Evolutionary conservation across 176 grass and related monocot genomes (phyloP).

Genomic region (Ensete ventricosum): DNA sequence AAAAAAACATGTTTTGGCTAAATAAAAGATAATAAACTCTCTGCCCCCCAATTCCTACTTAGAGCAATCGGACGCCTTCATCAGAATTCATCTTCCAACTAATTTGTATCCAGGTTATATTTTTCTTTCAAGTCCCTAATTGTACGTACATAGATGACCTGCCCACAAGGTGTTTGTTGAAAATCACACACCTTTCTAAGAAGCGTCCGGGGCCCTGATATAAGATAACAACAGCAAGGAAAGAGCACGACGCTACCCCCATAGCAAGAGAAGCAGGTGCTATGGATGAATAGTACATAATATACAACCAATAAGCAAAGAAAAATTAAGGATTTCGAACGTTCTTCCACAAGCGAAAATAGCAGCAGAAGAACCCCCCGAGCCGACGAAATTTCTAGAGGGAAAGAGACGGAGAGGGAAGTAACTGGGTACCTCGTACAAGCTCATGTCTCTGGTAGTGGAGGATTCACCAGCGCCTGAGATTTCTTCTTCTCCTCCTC

Average conservation of each 20-base stretch:
- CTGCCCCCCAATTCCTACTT: background rate
- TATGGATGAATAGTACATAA: background rate
- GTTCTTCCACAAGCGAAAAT: background rate
- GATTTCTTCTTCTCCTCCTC: background rate
- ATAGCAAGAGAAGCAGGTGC: background rate
- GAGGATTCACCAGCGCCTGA: slow-evolving; percentile 3
- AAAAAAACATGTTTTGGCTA: background rate
- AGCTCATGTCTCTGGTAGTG: slow-evolving; percentile 26
- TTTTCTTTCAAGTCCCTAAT: background rate
- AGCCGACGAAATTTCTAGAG: background rate
- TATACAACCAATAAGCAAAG: background rate
- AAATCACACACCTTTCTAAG: background rate
- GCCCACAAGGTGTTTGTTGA: background rate
- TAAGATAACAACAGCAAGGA: background rate
- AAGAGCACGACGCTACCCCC: no score
- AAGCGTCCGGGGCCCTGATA: background rate
- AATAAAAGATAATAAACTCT: background rate
- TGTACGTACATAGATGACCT: background rate
- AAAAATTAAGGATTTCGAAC: background rate
- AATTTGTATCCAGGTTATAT: background rate
- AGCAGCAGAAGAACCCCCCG: background rate
- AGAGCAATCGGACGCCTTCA: background rate
- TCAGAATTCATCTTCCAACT: background rate
- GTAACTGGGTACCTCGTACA: slow-evolving; percentile 66
- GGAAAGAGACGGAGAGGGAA: background rate